Base-by-base conservation (phyloP, 768 basidiomycete genomes). In the Collybia sp. region DNA sequence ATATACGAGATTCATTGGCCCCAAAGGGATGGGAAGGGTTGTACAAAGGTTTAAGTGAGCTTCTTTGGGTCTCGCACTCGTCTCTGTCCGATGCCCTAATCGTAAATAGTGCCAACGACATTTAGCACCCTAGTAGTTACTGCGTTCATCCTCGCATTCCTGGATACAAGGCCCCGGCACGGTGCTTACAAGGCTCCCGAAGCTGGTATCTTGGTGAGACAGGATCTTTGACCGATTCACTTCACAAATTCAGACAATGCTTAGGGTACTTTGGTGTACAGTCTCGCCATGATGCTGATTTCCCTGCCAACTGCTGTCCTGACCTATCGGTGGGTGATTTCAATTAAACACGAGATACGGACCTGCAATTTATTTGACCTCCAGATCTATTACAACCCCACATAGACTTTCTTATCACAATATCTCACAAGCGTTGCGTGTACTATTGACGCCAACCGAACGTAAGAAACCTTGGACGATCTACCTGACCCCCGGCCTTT, bases 361-460 rank as follows among this genome's bases (percentile, higher is more conserved):
- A 17, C 36, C 44, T 44, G 18, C 47, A 44, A 42, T 49, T 15
- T 46, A 40, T 12, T 39, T 18, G 47, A 34, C 43, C 51, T 19
- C 44, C 16, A 93, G 90, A 35, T 76, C 91, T 2, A 85, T 93
- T 51, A 90, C 86, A 1, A 93, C 91, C 1, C 90, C 90, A 0
- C 80, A 87, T 63, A 82, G 75, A 58, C 69, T 93, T 30, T 76
- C 83, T 2, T 89, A 77, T 57, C 73, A 85, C 56, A 67, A 74
- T 30, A 68, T 74, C 2, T 57, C 75, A 45, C 70, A 76, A 49
- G 77, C 85, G 15, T 63, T 92, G 12, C 84, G 85, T 16, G 63
- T 83, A 48, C 70, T 93, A 30, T 71, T 93, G 45, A 93, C 90
- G 0, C 85, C 88, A 5, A 90, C 88, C 5, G 90, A 93, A 61